Conservation (phyloP, 805 yeast genomes). For the Yarrowia hollandica region DNA sequence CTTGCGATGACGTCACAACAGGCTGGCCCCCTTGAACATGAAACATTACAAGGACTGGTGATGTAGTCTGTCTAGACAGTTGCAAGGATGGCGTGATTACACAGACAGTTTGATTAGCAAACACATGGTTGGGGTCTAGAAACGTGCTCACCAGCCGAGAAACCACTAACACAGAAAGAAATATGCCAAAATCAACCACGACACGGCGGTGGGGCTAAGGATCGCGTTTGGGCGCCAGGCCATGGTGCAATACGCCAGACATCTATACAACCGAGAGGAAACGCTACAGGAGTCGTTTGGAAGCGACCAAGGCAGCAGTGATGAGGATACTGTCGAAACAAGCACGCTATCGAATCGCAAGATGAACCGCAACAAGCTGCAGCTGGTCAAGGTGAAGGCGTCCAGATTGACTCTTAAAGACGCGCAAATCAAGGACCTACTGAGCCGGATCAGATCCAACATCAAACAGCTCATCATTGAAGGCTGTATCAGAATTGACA, state of each 20-base stretch:
- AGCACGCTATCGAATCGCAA: constrained; percentile 4
- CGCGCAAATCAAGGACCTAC: background rate
- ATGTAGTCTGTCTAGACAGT: too few relatives aligned
- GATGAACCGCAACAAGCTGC: constrained; percentile 10
- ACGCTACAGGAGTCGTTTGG: background rate
- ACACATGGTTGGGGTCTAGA: too few relatives aligned
- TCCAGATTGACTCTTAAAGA: background rate
- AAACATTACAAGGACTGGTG: too few relatives aligned
- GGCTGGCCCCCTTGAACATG: too few relatives aligned
- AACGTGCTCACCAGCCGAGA: too few relatives aligned
- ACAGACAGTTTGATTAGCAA: too few relatives aligned
- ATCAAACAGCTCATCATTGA: background rate
- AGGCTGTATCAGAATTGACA: constrained; percentile 13
- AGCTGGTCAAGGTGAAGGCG: constrained; percentile 16
- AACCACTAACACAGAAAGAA: background rate
- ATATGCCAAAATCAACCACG: background rate
- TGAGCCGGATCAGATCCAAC: background rate
- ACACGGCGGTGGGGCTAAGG: background rate
- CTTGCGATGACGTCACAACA: too few relatives aligned
- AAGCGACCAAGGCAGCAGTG: constrained; percentile 4
- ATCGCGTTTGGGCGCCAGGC: constrained; percentile 19
- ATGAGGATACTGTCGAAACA: constrained; percentile 13
- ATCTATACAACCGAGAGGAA: constrained; percentile 9
- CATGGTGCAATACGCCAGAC: constrained; percentile 9
- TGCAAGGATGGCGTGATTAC: too few relatives aligned